These are phyloP conservation scores for Cercospora zeina DNA, from an alignment of 2,329 filamentous ascomycete species.

Conservation along the genomic window DNA sequence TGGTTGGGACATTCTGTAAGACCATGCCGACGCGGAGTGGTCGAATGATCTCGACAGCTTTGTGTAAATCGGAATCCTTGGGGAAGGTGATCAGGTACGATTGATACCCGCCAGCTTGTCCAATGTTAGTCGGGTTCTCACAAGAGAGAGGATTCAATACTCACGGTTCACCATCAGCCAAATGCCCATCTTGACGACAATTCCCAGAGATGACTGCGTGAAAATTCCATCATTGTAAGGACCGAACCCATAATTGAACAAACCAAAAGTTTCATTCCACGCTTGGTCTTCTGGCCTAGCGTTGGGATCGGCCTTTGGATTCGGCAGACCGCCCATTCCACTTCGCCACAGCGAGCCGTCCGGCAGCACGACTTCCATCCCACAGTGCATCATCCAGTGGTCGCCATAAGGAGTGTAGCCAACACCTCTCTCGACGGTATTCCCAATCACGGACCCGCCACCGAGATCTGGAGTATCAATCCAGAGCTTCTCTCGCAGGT, in stretches of 20 bases:
- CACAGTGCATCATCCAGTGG: slow-evolving; percentile 50
- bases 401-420: slow-evolving; percentile 44
- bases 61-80: slow-evolving; percentile 52
- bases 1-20: slow-evolving; percentile 52
- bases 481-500: slow-evolving; percentile 44
- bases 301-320: slow-evolving; percentile 31
- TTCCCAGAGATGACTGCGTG: slow-evolving; percentile 42
- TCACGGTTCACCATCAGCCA: slow-evolving; percentile 54
- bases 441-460: slow-evolving; percentile 54
- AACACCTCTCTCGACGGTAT: slow-evolving; percentile 52
- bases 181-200: slow-evolving; percentile 55
- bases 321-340: slow-evolving; percentile 46
- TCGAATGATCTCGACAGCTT: slow-evolving; percentile 53
- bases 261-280: slow-evolving; percentile 31
- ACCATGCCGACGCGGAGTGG: slow-evolving; percentile 47
- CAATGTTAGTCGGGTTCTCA: neutral
- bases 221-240: slow-evolving; percentile 44
- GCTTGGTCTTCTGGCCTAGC: slow-evolving; percentile 29
- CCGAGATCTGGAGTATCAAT: slow-evolving; percentile 53
- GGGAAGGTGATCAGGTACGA: slow-evolving; percentile 49
- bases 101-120: slow-evolving; percentile 36
- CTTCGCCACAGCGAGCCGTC: slow-evolving; percentile 44
- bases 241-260: slow-evolving; percentile 43
- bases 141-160: slow-evolving; percentile 45
- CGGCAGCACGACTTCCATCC: slow-evolving; percentile 48